Evolutionary conservation across 1,284 basidiomycete species (phyloP).

Genomic region (Leccinum ponderosum): DNA sequence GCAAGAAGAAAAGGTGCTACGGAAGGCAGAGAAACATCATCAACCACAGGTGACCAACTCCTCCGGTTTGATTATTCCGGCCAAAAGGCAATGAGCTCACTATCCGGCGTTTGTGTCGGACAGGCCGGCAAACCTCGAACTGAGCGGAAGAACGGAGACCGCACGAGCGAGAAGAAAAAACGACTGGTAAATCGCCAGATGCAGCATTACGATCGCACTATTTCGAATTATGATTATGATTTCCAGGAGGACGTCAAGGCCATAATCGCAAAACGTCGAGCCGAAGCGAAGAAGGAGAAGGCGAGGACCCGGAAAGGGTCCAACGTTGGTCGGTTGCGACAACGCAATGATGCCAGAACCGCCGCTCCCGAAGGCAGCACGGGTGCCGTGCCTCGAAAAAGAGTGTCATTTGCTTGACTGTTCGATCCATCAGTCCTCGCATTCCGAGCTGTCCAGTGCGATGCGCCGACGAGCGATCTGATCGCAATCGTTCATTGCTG

Average conservation of each 20-base stretch:
- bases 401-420: conserved; percentile 33
- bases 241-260: conserved; percentile 33
- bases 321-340: conserved; percentile 13
- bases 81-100: conserved; percentile 25
- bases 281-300: conserved; percentile 34
- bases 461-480: conserved; percentile 25
- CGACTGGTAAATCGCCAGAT: conserved; percentile 35
- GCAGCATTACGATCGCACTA: conserved; percentile 10
- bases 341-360: conserved; percentile 9
- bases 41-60: conserved; percentile 33
- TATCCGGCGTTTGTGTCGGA: conserved; percentile 2
- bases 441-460: conserved; percentile 19
- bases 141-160: conserved; percentile 16
- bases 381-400: conserved; percentile 30
- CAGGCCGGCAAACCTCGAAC: conserved; percentile 24
- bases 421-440: conserved; percentile 22
- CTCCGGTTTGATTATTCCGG: conserved; percentile 3
- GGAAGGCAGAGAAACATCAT: conserved; percentile 38
- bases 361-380: conserved; percentile 9
- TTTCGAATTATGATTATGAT: conserved; percentile 10
- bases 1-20: conserved; percentile 41
- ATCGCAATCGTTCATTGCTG: conserved; percentile 19
- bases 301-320: conserved; percentile 23
- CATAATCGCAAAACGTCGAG: conserved; percentile 25
- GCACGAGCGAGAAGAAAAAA: conserved; percentile 16